Percentiles rank a stretch among this genome's conserved stretches.
Conservation (phyloP, 352 stramenopile genomes). For the Phytophthora foliorum region DNA sequence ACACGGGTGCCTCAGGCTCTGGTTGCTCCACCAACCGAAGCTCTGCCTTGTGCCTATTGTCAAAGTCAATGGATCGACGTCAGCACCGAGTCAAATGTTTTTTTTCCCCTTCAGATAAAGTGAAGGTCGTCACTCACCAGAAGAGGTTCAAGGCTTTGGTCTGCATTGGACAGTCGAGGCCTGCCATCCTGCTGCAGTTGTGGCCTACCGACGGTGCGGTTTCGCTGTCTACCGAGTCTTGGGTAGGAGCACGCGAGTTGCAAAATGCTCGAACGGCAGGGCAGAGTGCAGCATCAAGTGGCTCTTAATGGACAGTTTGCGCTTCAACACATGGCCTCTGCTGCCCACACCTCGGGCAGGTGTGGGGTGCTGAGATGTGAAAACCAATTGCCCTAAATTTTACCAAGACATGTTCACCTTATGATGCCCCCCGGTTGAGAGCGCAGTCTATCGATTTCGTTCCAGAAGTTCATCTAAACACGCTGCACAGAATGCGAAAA, state of each 20-base stretch:
- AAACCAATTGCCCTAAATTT: constrained; percentile 37
- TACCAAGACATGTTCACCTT: neutral
- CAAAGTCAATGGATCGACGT: neutral
- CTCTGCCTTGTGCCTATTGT: constrained; percentile 32
- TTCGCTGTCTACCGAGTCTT: constrained; percentile 3
- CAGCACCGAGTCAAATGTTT: neutral
- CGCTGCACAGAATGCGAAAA: neutral
- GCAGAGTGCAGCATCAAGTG: constrained; percentile 8
- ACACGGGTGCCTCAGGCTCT: constrained; percentile 27
- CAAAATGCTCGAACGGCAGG: constrained; percentile 8
- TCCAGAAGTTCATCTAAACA: constrained; percentile 3
- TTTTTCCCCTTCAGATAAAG: too few species aligned
- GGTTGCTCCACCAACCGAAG: constrained; percentile 24
- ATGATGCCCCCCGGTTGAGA: neutral
- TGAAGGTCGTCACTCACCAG: constrained; percentile 22
- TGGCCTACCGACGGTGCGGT: neutral
- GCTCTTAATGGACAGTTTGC: constrained; percentile 24
- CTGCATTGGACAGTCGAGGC: constrained; percentile 33
- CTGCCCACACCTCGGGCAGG: constrained; percentile 20
- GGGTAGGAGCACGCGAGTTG: constrained; percentile 13
- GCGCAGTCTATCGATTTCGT: neutral
- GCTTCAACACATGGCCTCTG: constrained; percentile 31
- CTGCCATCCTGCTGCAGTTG: constrained; percentile 17
- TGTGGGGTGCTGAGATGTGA: constrained; percentile 34
- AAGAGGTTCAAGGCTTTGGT: constrained; percentile 40